A percentile compares a stretch with the other conserved stretches of the same genome.
These are phyloP conservation scores for Cryptococcus sp. DNA, from an alignment of 1,284 basidiomycete species.

Conservation along the genomic window DNA sequence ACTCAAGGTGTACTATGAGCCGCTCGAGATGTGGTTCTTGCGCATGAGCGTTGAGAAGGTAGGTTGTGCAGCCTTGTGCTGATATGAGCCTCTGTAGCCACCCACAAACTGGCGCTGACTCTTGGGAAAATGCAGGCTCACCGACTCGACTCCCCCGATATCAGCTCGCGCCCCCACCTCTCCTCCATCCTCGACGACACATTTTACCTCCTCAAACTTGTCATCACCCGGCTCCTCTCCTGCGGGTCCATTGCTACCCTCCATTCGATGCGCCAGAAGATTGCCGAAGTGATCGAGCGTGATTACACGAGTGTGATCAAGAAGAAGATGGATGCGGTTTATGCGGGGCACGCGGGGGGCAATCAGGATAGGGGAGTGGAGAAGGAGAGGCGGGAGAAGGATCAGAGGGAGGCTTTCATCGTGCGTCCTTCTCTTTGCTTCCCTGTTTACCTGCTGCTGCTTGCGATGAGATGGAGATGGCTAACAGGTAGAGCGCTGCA, in stretches of 20 bases:
- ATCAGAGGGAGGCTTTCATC: slow-evolving; percentile 71
- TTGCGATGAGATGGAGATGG: not conserved
- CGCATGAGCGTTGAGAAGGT: slow-evolving; percentile 86
- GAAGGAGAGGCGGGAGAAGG: slow-evolving; percentile 70
- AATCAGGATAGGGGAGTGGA: slow-evolving; percentile 43
- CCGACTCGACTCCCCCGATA: slow-evolving; percentile 63
- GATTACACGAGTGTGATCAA: slow-evolving; percentile 76
- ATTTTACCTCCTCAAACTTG: slow-evolving; percentile 86
- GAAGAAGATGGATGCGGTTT: slow-evolving; percentile 82
- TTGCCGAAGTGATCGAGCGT: slow-evolving; percentile 70
- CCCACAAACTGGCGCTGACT: not conserved
- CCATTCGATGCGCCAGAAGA: slow-evolving; percentile 58
- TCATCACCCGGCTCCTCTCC: slow-evolving; percentile 68
- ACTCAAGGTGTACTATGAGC: slow-evolving; percentile 72
- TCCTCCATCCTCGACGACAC: slow-evolving; percentile 77
- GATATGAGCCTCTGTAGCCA: too few relatives aligned
- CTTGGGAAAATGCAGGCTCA: slow-evolving; percentile 43
- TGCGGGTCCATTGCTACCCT: slow-evolving; percentile 65
- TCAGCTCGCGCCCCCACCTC: slow-evolving; percentile 58
- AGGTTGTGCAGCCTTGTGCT: not conserved
- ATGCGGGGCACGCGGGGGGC: slow-evolving; percentile 55
- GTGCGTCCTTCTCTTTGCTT: slow-evolving; percentile 55
- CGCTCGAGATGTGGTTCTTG: slow-evolving; percentile 89
- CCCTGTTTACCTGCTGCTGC: not conserved
- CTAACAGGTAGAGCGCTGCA: not conserved